A percentile compares a stretch with the other conserved stretches of the same genome.
phyloP scores from a whole-genome alignment of 2,329 filamentous ascomycete species.

The Helminthosporium solani region DNA sequence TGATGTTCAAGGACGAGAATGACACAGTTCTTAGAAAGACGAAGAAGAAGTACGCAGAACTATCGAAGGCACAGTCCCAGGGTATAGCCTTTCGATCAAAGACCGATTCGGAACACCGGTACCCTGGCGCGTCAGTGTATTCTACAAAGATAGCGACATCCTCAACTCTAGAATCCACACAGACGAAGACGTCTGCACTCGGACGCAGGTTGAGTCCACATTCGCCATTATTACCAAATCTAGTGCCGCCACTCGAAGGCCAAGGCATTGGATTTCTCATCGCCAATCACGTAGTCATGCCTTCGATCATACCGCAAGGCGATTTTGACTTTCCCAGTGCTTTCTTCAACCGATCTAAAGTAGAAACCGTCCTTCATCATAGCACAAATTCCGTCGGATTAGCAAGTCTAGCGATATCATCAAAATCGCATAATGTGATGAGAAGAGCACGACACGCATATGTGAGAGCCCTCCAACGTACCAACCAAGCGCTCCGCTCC shows the following conservation, averaged over 20 bases:
- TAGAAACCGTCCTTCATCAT: slow-evolving; percentile 19
- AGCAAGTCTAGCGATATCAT: slow-evolving; percentile 26
- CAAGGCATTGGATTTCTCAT: slow-evolving; percentile 34
- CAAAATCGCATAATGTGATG: slow-evolving; percentile 23
- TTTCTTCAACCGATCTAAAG: slow-evolving; percentile 17
- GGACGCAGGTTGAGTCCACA: too few species aligned
- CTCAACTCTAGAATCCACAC: too few species aligned
- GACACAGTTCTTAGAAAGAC: slow-evolving; percentile 27
- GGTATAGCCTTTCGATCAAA: background rate
- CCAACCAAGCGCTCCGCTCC: slow-evolving; percentile 23
- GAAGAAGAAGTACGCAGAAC: slow-evolving; percentile 24
- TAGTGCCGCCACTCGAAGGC: slow-evolving; percentile 28
- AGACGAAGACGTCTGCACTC: too few species aligned
- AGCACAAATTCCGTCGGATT: slow-evolving; percentile 28
- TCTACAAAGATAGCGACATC: too few species aligned
- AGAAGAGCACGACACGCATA: slow-evolving; percentile 28
- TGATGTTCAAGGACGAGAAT: slow-evolving; percentile 37
- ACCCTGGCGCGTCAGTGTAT: background rate
- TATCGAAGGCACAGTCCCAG: slow-evolving; percentile 15
- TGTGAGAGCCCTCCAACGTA: slow-evolving; percentile 23
- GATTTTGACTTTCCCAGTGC: slow-evolving; percentile 32
- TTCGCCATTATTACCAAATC: background rate
- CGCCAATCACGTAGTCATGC: slow-evolving; percentile 27
- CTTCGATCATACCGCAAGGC: slow-evolving; percentile 24
- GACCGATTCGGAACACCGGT: background rate